These are phyloP conservation scores for Kalmusia sp. DNA, from an alignment of 2,329 filamentous ascomycete species.

Conservation along the genomic window DNA sequence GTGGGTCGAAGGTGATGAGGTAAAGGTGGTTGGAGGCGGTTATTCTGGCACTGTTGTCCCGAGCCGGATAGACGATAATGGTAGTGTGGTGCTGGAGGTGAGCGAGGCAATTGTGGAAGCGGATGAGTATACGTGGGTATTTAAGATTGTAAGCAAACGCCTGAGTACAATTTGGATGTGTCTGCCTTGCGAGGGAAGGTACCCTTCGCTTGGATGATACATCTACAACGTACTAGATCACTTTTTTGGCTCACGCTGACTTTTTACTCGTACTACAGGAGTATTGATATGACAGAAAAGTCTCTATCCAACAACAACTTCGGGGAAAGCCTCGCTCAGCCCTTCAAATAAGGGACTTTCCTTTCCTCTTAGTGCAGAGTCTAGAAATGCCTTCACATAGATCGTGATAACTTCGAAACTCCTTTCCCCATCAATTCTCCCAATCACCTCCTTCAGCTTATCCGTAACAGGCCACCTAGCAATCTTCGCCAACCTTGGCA, in stretches of 20 bases:
- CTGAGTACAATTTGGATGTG: too few species aligned
- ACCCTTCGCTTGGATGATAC: too few species aligned
- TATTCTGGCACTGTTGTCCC: constrained; percentile 32
- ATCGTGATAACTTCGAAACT: constrained; percentile 7
- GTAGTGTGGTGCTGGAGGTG: constrained; percentile 10
- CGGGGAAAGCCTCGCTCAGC: neutral
- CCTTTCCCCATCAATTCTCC: constrained; percentile 9
- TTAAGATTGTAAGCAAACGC: too few species aligned
- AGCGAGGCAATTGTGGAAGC: constrained; percentile 9
- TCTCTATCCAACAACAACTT: constrained; percentile 3
- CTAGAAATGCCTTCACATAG: constrained; percentile 14
- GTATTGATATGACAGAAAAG: too few species aligned
- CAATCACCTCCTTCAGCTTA: constrained; percentile 3
- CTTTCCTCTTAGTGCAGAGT: constrained; percentile 13
- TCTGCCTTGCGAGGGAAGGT: too few species aligned
- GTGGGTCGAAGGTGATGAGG: constrained; percentile 50
- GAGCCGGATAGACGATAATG: neutral
- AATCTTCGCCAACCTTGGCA: constrained; percentile 10
- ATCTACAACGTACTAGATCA: too few species aligned
- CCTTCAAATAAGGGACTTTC: constrained; percentile 9
- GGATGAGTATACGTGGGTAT: constrained; percentile 19
- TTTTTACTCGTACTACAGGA: too few species aligned
- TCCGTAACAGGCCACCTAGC: neutral
- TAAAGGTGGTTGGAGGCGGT: constrained; percentile 50
- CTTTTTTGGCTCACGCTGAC: too few species aligned